Evolutionary conservation across 768 basidiomycete genomes (phyloP), one percentile per base, ranked within the genome.

Genomic region (Auriscalpium vulgare): DNA sequence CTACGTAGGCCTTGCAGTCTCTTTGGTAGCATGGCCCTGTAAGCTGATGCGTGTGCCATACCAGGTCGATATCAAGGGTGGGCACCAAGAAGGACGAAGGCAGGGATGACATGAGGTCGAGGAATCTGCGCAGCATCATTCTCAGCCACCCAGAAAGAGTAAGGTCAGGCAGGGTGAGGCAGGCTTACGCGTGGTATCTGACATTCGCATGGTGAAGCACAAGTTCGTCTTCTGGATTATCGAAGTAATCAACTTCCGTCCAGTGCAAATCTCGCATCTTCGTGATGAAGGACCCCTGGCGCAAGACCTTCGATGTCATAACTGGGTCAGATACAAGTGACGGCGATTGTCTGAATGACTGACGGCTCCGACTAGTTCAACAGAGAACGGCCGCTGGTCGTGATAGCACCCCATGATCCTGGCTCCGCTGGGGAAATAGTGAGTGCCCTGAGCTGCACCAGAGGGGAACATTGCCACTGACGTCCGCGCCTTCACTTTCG

Each of bases 1-100:
- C 72, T 1, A 81, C 59, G 53, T 71, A 73, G 10, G 47, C 65
- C 52, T 67, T 63, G 38, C 78, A 77, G 55, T 83, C 77, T 0
- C 52, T 38, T 7, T 63, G 59, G 60, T 87, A 87, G 37, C 69
- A 67, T 4, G 51, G 54, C 0, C 73, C 72, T 64, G 76, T 71
- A 4, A 87, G 73, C 59, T 86, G 85, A 55, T 88, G 85, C 0
- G 84, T 85, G 58, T 89, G 87, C 85, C 86, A 87, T 2, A 76
- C 79, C 14, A 89, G 72, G 58, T 87, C 86, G 36, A 88, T 85
- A 56, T 87, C 85, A 13, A 87, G 65, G 0, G 84, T 85, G 11
- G 83, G 81, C 2, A 83, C 80, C 43, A 75, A 72, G 65, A 79
- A 76, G 0, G 71, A 63, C 7, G 62, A 62, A 1, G 78, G 74